Conservation (phyloP, 495 filamentous ascomycete genomes). For the Neurospora sp. region DNA sequence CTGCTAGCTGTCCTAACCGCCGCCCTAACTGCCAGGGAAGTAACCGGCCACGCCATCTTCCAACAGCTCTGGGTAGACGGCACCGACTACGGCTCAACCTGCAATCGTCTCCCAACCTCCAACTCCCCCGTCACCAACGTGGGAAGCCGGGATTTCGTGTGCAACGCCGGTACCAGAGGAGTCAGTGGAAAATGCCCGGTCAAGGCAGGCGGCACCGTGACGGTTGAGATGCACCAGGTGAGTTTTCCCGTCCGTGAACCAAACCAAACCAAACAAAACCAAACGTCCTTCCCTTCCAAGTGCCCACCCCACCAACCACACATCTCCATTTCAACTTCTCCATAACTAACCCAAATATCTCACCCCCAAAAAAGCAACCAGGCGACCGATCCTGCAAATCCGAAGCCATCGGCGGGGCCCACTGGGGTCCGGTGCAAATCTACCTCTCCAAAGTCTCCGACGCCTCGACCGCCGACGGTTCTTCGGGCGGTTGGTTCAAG, state of each 20-base stretch:
- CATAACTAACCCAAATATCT: not conserved
- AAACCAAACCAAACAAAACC: not conserved
- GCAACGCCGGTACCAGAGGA: conserved; percentile 28
- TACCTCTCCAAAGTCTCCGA: conserved; percentile 46
- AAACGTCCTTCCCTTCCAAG: not conserved
- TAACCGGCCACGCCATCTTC: conserved; percentile 38
- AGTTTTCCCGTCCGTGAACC: not conserved
- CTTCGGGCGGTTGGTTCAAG: conserved; percentile 38
- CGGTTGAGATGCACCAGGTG: conserved; percentile 42
- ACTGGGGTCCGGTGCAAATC: conserved; percentile 39
- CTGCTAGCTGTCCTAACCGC: conserved; percentile 13
- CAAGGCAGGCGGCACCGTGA: conserved; percentile 34
- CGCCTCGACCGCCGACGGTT: conserved; percentile 32
- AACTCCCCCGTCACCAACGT: conserved; percentile 41
- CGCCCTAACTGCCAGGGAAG: conserved; percentile 24
- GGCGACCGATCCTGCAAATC: conserved; percentile 30
- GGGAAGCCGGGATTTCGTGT: conserved; percentile 27
- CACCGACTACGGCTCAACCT: conserved; percentile 34
- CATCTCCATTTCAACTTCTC: not conserved
- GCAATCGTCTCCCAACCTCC: conserved; percentile 27
- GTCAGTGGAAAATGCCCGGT: conserved; percentile 36
- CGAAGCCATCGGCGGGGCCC: conserved; percentile 40
- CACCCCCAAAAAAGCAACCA: conserved; percentile 24
- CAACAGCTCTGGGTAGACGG: conserved; percentile 44
- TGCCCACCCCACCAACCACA: not conserved